Base-by-base conservation (phyloP, 2,329 filamentous ascomycete genomes). In the Scedosporium boydii region DNA sequence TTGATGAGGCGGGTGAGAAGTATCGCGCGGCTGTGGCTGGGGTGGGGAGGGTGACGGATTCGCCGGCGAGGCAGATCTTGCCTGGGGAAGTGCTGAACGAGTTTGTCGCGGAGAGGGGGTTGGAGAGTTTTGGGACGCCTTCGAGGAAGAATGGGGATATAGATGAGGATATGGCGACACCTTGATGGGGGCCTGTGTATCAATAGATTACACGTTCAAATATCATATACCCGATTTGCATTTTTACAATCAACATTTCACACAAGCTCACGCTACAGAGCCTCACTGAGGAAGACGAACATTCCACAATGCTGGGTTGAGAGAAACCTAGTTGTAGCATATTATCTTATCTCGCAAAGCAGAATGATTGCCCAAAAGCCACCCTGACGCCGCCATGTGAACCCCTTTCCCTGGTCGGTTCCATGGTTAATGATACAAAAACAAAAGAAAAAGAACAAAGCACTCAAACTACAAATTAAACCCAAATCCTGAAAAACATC, bases 1-100 rank as follows among this genome's bases (percentile, higher is more conserved):
- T 98, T 60, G 88, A 91, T 70, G 88, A 95, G 71, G 90, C 91
- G 0, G 92, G 90, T 0, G 86, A 90, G 64, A 82, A 80, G 65
- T 82, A 83, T 58, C 77, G 80, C 63, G 74, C 78, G 16, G 76
- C 73, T 0, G 73, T 81, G 68, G 75, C 58, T 12, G 62, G 73
- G 0, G 68, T 68, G 6, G 66, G 69, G 26, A 61, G 56, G 18
- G 53, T 63, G 41, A 51, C 61, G 9, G 60, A 65, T 41, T 67
- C 66, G 16, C 66, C 66, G 6, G 66, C 62, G 3, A 58, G 61
- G 18, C 66, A 65, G 60, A 42, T 55, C 4, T 64, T 67, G 27
- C 55, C 63, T 27, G 63, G 48, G 18, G 58, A 62, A 4, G 64
- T 60, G 2, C 48, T 61, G 21, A 67, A 65, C 12, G 71, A 72